phyloP scores from a whole-genome alignment of 1,139 yeast genomes.

The Kodamaea anthophila region DNA sequence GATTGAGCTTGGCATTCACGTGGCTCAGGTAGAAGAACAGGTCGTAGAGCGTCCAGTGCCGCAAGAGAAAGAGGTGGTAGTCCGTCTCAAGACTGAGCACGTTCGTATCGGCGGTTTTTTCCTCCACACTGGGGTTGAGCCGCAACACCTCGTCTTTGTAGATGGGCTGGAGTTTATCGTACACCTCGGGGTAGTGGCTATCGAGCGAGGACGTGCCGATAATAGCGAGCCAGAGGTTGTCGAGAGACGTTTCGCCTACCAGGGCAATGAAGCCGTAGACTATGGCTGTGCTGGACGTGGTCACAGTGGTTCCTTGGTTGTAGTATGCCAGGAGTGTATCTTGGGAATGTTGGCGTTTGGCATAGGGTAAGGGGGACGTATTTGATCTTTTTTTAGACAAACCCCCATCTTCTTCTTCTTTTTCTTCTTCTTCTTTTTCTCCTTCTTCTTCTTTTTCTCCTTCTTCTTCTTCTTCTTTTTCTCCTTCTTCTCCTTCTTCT shows the following conservation, averaged over 20 bases:
- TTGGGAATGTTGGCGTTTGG: constrained; percentile 35
- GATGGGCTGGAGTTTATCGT: constrained; percentile 65
- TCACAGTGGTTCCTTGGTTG: constrained; percentile 72
- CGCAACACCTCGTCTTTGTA: constrained; percentile 80
- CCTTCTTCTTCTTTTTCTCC: constrained; percentile 29
- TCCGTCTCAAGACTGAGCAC: constrained; percentile 70
- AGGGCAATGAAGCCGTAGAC: constrained; percentile 74
- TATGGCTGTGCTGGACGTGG: constrained; percentile 72
- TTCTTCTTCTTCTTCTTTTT: constrained; percentile 18
- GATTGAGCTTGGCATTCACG: constrained; percentile 76
- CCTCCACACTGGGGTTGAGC: constrained; percentile 34
- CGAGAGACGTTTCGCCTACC: constrained; percentile 55
- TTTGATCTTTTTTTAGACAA: too few relatives aligned
- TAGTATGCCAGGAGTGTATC: constrained; percentile 68
- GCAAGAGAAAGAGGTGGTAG: constrained; percentile 74
- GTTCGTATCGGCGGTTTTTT: constrained; percentile 58
- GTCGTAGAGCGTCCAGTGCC: constrained; percentile 93
- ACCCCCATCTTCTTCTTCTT: too few relatives aligned
- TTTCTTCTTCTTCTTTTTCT: constrained; percentile 27
- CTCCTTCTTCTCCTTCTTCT: constrained; percentile 19
- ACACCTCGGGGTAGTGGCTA: constrained; percentile 68
- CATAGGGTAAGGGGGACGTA: too few relatives aligned
- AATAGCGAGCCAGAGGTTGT: constrained; percentile 78
- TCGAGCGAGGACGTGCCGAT: constrained; percentile 85
- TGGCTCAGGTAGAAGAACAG: constrained; percentile 85